Evolutionary conservation across 2,329 filamentous ascomycete genomes (phyloP), one percentile per base, ranked within the genome.

Genomic region (Dothideomycetes sp.): DNA sequence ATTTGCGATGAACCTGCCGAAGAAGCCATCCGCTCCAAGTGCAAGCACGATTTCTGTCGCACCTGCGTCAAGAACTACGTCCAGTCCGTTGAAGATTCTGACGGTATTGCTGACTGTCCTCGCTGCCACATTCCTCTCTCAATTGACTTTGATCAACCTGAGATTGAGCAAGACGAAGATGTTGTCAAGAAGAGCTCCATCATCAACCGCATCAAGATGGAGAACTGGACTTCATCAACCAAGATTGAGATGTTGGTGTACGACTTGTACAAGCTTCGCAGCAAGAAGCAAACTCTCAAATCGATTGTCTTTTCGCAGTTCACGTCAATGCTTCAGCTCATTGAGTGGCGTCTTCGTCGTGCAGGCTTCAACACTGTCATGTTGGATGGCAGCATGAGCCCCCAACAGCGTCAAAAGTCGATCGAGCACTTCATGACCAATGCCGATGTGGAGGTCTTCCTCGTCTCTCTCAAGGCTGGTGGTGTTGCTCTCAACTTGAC

Each of bases 301-400:
- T 93, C 85, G 4, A 96, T 96, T 56, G 91, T 96, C 49, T 96
- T 96, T 61, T 94, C 85, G 7, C 88, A 95, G 55, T 96, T 96
- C 58, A 95, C 89, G 0, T 91, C 85, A 1, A 96, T 96, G 89
- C 69, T 96, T 45, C 89, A 95, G 67, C 75, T 96, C 18, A 89
- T 95, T 33, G 89, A 96, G 64, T 96, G 89, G 89, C 84, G 89
- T 41, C 76, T 98, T 39, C 85, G 88, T 43, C 83, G 89, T 45
- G 91, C 89, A n/a, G 91, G 91, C 5, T 94, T 98, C 64, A 94
- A 86, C 28, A 98, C 91, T 0, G 91, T 96, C 44, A 94, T 98
- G 86, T 75, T 98, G 4, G 91, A 98, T 57, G 91, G 91, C 17
- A 93, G 82, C 62, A 98, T 98, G 91, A 93, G 84, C 19, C 91